A percentile compares a stretch with the other conserved stretches of the same genome.
phyloP scores from a whole-genome alignment of 768 basidiomycete species.

The Filobasidium floriforme region DNA sequence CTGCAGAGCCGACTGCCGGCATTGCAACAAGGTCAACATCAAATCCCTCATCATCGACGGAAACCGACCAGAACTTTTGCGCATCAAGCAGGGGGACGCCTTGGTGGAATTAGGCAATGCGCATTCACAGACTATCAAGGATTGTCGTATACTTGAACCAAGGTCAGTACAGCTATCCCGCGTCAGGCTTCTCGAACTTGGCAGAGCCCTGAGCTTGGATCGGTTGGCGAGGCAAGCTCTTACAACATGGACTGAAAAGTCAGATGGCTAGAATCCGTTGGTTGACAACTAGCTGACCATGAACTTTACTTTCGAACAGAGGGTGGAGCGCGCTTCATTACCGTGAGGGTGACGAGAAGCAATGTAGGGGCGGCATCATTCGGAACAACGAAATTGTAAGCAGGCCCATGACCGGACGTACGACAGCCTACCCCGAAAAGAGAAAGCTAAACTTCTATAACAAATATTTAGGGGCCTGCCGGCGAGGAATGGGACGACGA shows the following conservation, averaged over 20 bases:
- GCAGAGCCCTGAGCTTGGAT: too few species aligned
- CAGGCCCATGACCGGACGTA: background rate
- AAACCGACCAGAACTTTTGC: conserved; percentile 41
- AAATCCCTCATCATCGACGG: conserved; percentile 42
- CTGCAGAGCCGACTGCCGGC: conserved; percentile 41
- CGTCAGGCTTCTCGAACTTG: too few species aligned
- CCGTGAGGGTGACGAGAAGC: conserved; percentile 44
- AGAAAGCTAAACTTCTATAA: too few species aligned
- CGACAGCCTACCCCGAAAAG: too few species aligned
- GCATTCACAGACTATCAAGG: conserved; percentile 36
- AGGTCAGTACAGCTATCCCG: conserved; percentile 29
- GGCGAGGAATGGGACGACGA: conserved; percentile 47
- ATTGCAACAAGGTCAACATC: conserved; percentile 35
- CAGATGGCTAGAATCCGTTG: background rate
- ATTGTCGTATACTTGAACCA: conserved; percentile 45
- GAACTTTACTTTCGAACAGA: conserved; percentile 18
- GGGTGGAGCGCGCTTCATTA: conserved; percentile 46
- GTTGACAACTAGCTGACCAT: background rate
- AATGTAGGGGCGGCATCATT: conserved; percentile 37
- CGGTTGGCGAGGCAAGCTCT: too few species aligned
- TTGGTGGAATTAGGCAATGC: conserved; percentile 44
- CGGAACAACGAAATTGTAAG: conserved; percentile 43
- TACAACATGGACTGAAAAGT: too few species aligned
- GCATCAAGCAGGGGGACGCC: conserved; percentile 40
- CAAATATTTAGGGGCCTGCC: conserved; percentile 37